A percentile compares a stretch with the other conserved stretches of the same genome.
phyloP scores from a whole-genome alignment of 495 filamentous ascomycete species.

The Neurospora cerealis region DNA sequence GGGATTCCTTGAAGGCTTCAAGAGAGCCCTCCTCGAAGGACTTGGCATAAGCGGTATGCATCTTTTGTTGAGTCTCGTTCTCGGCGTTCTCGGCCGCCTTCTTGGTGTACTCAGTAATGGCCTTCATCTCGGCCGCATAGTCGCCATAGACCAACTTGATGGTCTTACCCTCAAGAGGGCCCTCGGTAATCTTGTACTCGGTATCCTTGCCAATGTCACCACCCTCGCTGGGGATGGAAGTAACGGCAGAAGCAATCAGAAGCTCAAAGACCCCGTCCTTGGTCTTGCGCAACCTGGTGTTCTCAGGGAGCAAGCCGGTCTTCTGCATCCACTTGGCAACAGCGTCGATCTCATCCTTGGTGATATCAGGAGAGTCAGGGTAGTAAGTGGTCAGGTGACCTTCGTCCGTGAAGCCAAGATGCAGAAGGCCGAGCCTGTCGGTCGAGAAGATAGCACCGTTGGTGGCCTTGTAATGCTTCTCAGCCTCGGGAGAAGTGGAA shows the following conservation, averaged over 20 bases:
- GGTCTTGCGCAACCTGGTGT: conserved; percentile 76
- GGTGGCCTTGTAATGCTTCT: conserved; percentile 55
- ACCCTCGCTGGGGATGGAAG: conserved; percentile 40
- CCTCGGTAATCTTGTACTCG: conserved; percentile 55
- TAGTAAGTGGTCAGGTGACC: conserved; percentile 92
- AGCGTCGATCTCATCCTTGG: conserved; percentile 68
- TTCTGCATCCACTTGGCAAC: conserved; percentile 64
- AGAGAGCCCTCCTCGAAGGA: conserved; percentile 82
- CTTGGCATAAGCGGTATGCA: conserved; percentile 73
- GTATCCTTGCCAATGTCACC: conserved; percentile 60
- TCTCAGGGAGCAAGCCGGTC: conserved; percentile 66
- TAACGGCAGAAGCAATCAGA: conserved; percentile 65
- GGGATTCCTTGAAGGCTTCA: conserved; percentile 79
- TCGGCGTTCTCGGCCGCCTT: conserved; percentile 66
- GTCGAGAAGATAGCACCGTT: conserved; percentile 67
- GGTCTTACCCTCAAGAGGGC: conserved; percentile 54
- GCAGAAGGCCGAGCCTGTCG: conserved; percentile 57
- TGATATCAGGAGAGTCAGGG: conserved; percentile 76
- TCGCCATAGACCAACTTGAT: conserved; percentile 75
- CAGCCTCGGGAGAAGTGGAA: conserved; percentile 46
- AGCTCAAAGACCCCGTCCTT: conserved; percentile 63
- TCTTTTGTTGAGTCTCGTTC: conserved; percentile 76
- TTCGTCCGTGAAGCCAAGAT: conserved; percentile 72
- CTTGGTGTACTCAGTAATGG: conserved; percentile 58
- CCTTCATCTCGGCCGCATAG: conserved; percentile 68